A percentile compares a stretch with the other conserved stretches of the same genome.
Evolutionary conservation across 805 yeast genomes (phyloP).

Genomic region (Clavispora vitiphila): DNA sequence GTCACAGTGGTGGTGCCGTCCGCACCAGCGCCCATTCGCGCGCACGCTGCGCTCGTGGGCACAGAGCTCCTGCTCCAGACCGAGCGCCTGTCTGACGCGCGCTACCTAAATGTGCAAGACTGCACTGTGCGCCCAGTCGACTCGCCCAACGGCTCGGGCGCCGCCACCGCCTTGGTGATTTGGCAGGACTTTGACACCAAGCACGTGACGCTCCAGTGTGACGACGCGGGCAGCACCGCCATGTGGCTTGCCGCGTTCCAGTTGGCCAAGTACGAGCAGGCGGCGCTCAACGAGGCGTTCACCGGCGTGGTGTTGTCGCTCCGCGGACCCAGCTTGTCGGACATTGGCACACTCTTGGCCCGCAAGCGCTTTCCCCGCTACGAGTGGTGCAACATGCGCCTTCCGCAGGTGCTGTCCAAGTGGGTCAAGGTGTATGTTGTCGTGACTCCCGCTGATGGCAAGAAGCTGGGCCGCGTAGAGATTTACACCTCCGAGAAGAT

Average conservation of each 20-base stretch:
- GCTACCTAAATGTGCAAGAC: slow-evolving; percentile 51
- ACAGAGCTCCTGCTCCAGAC: slow-evolving; percentile 49
- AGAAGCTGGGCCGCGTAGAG: slow-evolving; percentile 48
- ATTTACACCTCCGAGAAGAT: slow-evolving; percentile 47
- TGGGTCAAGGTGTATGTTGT: slow-evolving; percentile 56
- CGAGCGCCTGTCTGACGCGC: slow-evolving; percentile 41
- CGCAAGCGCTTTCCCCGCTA: slow-evolving; percentile 44
- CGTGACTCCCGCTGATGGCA: slow-evolving; percentile 41
- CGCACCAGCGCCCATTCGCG: slow-evolving; percentile 17
- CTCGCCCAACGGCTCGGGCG: not conserved
- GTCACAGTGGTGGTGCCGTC: slow-evolving; percentile 26
- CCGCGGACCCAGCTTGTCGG: slow-evolving; percentile 53
- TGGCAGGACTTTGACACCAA: slow-evolving; percentile 26
- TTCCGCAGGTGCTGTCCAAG: slow-evolving; percentile 52
- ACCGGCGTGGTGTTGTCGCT: slow-evolving; percentile 60
- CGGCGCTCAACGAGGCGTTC: slow-evolving; percentile 54
- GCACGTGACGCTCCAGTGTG: slow-evolving; percentile 22
- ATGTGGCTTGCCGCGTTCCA: slow-evolving; percentile 47
- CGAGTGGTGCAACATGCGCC: slow-evolving; percentile 62
- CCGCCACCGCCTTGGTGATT: slow-evolving; percentile 18
- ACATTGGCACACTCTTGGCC: slow-evolving; percentile 53
- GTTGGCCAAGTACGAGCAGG: slow-evolving; percentile 53
- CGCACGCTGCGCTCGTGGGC: slow-evolving; percentile 44
- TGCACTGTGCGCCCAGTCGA: slow-evolving; percentile 13
- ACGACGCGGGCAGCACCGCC: slow-evolving; percentile 17